Conservation (phyloP, 2,329 filamentous ascomycete genomes). For the Orbilia quercus region DNA sequence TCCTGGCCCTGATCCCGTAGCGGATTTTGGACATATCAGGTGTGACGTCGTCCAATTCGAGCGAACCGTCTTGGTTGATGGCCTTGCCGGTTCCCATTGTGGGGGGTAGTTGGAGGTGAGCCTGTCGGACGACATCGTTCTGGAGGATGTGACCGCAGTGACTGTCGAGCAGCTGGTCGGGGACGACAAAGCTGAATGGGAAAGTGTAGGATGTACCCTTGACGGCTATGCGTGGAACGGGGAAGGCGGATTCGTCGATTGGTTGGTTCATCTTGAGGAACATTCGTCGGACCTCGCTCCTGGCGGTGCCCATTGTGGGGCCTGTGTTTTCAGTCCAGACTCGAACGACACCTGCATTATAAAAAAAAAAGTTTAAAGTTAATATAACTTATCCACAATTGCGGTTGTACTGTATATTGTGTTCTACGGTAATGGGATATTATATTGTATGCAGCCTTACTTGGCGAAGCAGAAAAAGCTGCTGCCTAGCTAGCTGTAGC, state of each 20-base stretch:
- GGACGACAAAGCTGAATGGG: slow-evolving; percentile 74
- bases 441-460: slow-evolving; percentile 14
- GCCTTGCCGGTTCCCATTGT: slow-evolving; percentile 71
- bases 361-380: not conserved
- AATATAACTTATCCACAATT: slow-evolving; percentile 12
- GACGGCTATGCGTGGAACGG: slow-evolving; percentile 68
- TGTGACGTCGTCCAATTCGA: slow-evolving; percentile 70
- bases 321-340: slow-evolving; percentile 59
- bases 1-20: slow-evolving; percentile 68
- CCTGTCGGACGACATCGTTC: slow-evolving; percentile 68
- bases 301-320: slow-evolving; percentile 55
- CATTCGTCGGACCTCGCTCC: slow-evolving; percentile 55
- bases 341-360: slow-evolving; percentile 57
- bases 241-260: slow-evolving; percentile 68
- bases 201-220: slow-evolving; percentile 70
- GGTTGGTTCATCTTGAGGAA: slow-evolving; percentile 74
- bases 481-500: slow-evolving; percentile 56
- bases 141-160: slow-evolving; percentile 69
- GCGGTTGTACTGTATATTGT: not conserved
- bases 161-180: slow-evolving; percentile 70
- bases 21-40: slow-evolving; percentile 73
- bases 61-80: slow-evolving; percentile 66
- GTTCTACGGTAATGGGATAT: slow-evolving; percentile 12
- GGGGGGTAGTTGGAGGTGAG: slow-evolving; percentile 72
- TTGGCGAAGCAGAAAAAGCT: slow-evolving; percentile 23